These are phyloP conservation scores for Amniculicola lignicola DNA, from an alignment of 495 filamentous ascomycete species.

Conservation along the genomic window DNA sequence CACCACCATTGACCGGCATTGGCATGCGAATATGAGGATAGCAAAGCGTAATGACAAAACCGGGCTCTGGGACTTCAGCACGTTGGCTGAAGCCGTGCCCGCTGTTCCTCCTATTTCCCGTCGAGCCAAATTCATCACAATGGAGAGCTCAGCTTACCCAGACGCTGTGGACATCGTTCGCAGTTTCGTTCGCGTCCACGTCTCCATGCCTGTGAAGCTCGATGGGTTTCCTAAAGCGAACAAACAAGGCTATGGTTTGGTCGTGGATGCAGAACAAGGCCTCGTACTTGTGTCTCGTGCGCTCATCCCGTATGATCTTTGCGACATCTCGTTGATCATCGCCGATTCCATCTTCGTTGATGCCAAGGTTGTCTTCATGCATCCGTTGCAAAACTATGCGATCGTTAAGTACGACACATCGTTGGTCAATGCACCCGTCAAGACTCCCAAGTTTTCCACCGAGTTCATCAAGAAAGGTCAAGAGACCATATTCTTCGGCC, in stretches of 20 bases:
- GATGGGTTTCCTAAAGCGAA: constrained; percentile 91
- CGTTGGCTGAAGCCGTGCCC: constrained; percentile 76
- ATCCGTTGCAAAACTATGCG: constrained; percentile 96
- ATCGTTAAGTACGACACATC: constrained; percentile 92
- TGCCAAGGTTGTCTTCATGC: constrained; percentile 92
- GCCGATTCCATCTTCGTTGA: constrained; percentile 93
- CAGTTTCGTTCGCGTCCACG: constrained; percentile 90
- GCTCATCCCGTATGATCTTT: constrained; percentile 92
- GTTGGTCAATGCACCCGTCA: constrained; percentile 86
- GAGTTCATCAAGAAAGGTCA: constrained; percentile 83
- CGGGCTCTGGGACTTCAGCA: constrained; percentile 91
- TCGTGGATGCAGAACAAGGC: constrained; percentile 93
- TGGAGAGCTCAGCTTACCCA: constrained; percentile 84
- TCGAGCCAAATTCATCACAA: constrained; percentile 82
- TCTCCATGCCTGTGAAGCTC: constrained; percentile 88
- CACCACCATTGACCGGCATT: constrained; percentile 89
- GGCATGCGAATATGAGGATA: constrained; percentile 88
- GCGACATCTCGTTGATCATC: constrained; percentile 91
- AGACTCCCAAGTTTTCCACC: constrained; percentile 78
- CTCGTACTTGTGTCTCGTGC: constrained; percentile 90
- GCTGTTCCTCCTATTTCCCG: constrained; percentile 65
- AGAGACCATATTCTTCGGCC: constrained; percentile 91
- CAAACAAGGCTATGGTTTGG: constrained; percentile 92
- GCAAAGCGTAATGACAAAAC: constrained; percentile 87
- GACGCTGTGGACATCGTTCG: constrained; percentile 87